phyloP scores from a whole-genome alignment of 148 eudicot genomes.

The Cornus controversa region DNA sequence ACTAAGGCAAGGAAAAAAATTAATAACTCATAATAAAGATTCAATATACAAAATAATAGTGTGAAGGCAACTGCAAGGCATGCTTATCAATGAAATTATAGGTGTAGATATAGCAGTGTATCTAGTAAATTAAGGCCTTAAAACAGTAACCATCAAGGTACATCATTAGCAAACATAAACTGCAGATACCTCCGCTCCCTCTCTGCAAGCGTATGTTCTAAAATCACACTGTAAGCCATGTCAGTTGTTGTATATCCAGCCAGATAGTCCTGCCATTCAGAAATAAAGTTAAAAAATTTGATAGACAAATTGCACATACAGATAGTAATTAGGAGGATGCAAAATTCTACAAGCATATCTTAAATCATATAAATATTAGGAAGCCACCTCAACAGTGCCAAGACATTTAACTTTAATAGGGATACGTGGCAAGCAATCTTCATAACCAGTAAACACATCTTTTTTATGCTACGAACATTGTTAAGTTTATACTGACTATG shows the following conservation, averaged over 20 bases:
- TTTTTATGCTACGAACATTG: not conserved
- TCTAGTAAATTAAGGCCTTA: not conserved
- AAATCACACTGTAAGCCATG: constrained; percentile 78
- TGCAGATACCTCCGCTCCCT: constrained; percentile 84
- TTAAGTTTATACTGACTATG: not conserved
- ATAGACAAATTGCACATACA: constrained; percentile 10
- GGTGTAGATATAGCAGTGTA: not conserved
- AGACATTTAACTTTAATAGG: not conserved
- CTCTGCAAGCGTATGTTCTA: constrained; percentile 98
- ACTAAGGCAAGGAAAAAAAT: not conserved
- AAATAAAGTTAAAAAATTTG: constrained; percentile 12
- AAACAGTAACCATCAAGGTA: not conserved
- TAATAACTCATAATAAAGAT: not conserved
- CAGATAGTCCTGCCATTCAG: constrained; percentile 80
- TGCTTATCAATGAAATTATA: not conserved
- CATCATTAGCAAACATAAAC: not conserved
- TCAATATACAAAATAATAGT: not conserved
- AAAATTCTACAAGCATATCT: constrained; percentile 1
- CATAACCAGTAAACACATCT: not conserved
- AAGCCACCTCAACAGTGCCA: not conserved
- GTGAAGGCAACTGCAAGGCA: not conserved
- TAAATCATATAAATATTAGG: not conserved
- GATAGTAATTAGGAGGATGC: not conserved
- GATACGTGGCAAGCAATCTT: not conserved
- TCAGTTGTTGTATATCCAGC: constrained; percentile 74